These are phyloP conservation scores for Craterostigma plantagineum DNA, from an alignment of 257 asterid genomes.

Conservation along the genomic window DNA sequence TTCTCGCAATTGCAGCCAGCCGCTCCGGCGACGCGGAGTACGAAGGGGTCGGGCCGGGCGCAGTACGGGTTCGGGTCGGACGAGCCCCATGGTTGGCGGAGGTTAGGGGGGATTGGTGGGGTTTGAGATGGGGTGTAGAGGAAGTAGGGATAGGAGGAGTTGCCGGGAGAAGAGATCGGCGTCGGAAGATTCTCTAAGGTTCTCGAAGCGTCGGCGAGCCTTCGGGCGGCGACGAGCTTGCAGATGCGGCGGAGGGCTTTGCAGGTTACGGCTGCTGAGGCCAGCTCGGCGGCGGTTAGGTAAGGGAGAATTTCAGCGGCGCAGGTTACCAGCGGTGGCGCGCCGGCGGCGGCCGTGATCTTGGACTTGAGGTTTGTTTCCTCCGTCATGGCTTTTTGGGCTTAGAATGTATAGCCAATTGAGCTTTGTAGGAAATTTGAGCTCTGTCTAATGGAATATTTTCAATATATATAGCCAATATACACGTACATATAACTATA, in stretches of 20 bases:
- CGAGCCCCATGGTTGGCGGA: constrained; percentile 51
- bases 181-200: constrained; percentile 39
- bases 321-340: constrained; percentile 18
- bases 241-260: constrained; percentile 26
- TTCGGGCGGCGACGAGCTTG: constrained; percentile 24
- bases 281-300: constrained; percentile 35
- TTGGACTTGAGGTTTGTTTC: neutral
- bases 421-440: no score
- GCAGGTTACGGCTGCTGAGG: constrained; percentile 48
- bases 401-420: no score
- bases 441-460: no score
- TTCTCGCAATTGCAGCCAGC: constrained; percentile 40
- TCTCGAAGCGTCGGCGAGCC: constrained; percentile 57
- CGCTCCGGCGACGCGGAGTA: constrained; percentile 46
- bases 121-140: constrained; percentile 45
- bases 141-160: constrained; percentile 43
- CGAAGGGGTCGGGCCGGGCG: constrained; percentile 27
- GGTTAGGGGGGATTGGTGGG: constrained; percentile 10
- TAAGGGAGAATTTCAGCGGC: constrained; percentile 51
- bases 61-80: constrained; percentile 7
- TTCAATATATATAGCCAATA: no score
- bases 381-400: constrained; percentile 10
- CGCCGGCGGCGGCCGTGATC: constrained; percentile 4
- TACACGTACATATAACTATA: no score
- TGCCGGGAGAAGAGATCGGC: constrained; percentile 41